Evolutionary conservation across 495 filamentous ascomycete genomes (phyloP).

Genomic region (Poronia punctata): DNA sequence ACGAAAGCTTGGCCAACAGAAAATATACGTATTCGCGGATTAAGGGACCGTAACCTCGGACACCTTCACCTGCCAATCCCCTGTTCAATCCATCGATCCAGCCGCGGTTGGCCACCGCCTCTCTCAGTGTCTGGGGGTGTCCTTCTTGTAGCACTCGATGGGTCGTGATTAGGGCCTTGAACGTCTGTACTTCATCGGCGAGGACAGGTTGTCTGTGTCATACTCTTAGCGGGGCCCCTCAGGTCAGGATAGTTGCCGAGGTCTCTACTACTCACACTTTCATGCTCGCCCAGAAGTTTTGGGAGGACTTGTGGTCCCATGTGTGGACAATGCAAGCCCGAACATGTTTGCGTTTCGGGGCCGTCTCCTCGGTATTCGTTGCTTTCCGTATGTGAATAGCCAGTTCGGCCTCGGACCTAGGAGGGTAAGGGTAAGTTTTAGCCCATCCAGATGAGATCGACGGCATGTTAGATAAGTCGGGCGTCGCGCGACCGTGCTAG

Average conservation of each 20-base stretch:
- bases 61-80: slow-evolving; percentile 75
- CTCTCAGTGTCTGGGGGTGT: slow-evolving; percentile 76
- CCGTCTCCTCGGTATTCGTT: slow-evolving; percentile 89
- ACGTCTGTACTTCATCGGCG: slow-evolving; percentile 91
- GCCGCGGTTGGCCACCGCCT: slow-evolving; percentile 78
- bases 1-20: slow-evolving; percentile 83
- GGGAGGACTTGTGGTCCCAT: slow-evolving; percentile 97
- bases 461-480: too few relatives aligned
- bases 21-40: slow-evolving; percentile 95
- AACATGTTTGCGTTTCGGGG: slow-evolving; percentile 98
- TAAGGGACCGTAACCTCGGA: slow-evolving; percentile 85
- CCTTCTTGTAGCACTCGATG: slow-evolving; percentile 98
- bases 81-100: slow-evolving; percentile 92
- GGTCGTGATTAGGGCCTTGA: slow-evolving; percentile 85
- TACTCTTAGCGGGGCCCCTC: slow-evolving; percentile 13
- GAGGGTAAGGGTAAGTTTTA: slow-evolving; percentile 9
- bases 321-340: slow-evolving; percentile 97
- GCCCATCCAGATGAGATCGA: slow-evolving; percentile 7
- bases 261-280: slow-evolving; percentile 67
- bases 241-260: background rate
- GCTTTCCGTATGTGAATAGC: slow-evolving; percentile 95
- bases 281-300: slow-evolving; percentile 95
- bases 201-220: slow-evolving; percentile 75
- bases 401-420: slow-evolving; percentile 85
- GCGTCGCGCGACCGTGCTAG: too few relatives aligned